Conservation (phyloP, 1,284 basidiomycete genomes). For the Boletus mariae region DNA sequence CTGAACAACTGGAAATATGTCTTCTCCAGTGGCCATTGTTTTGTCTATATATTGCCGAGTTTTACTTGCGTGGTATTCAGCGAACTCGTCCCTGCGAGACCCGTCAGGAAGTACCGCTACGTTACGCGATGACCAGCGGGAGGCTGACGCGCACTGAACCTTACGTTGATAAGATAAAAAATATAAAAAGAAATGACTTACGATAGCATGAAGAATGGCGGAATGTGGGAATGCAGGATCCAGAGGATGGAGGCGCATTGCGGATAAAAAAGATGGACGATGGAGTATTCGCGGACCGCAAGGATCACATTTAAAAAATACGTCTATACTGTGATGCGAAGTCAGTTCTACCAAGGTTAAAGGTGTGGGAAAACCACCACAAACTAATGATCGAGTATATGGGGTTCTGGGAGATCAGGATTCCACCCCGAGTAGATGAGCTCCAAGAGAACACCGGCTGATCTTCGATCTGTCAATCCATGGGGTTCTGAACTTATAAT, state of each 20-base stretch:
- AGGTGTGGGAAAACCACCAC: constrained; percentile 29
- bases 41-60: constrained; percentile 80
- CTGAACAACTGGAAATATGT: constrained; percentile 81
- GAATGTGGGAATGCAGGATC: constrained; percentile 78
- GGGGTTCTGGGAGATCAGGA: constrained; percentile 71
- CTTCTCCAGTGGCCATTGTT: constrained; percentile 79
- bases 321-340: constrained; percentile 54
- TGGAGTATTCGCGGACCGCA: constrained; percentile 78
- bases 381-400: constrained; percentile 69
- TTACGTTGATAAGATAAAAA: constrained; percentile 17
- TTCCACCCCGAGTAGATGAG: constrained; percentile 76
- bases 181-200: constrained; percentile 21
- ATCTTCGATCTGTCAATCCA: constrained; percentile 34
- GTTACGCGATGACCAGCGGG: constrained; percentile 72
- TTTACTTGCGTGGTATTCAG: constrained; percentile 80
- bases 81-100: constrained; percentile 70
- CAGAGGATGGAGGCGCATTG: constrained; percentile 69
- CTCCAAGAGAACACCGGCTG: constrained; percentile 53
- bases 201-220: constrained; percentile 79
- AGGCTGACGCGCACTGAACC: constrained; percentile 78
- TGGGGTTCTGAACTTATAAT: constrained; percentile 50
- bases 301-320: constrained; percentile 80
- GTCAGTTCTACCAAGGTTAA: constrained; percentile 1
- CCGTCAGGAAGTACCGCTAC: constrained; percentile 66
- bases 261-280: constrained; percentile 70